Conservation (phyloP, 1,284 basidiomycete genomes). For the Ceratobasidium sp. region DNA sequence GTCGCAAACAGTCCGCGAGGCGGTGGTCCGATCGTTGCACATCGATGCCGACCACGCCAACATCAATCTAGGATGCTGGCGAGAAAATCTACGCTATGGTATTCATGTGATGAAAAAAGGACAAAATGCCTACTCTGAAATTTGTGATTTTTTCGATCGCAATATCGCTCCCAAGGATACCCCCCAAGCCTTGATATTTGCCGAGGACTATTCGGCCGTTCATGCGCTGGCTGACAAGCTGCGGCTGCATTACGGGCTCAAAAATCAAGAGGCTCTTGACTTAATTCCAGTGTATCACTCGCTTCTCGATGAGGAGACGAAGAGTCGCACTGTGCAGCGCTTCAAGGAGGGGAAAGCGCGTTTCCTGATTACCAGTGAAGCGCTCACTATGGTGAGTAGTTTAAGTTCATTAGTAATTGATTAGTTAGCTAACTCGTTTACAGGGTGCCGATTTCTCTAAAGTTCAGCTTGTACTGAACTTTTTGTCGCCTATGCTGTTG, state of each 20-base stretch:
- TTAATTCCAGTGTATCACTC: background rate
- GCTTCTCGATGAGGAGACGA: background rate
- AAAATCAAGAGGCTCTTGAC: background rate
- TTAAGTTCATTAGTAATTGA: background rate
- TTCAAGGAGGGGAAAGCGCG: background rate
- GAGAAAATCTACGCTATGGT: constrained; percentile 9
- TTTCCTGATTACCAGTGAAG: background rate
- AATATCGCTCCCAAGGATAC: background rate
- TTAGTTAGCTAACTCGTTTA: background rate
- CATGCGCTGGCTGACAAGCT: background rate
- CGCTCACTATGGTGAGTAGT: constrained; percentile 8
- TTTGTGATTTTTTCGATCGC: background rate
- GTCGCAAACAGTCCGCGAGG: background rate
- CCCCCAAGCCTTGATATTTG: constrained; percentile 1
- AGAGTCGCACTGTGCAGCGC: background rate
- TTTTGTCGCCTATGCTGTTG: background rate
- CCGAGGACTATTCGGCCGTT: background rate
- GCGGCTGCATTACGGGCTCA: background rate
- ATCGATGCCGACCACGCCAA: background rate
- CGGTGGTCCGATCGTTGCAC: background rate
- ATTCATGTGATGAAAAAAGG: background rate
- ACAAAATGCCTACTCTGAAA: background rate
- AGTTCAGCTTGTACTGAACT: background rate
- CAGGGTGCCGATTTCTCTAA: constrained; percentile 1
- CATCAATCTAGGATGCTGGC: background rate